Evolutionary conservation across 2,329 filamentous ascomycete genomes (phyloP), one percentile per base, ranked within the genome.

Genomic region (Fusarium gaditjirri): DNA sequence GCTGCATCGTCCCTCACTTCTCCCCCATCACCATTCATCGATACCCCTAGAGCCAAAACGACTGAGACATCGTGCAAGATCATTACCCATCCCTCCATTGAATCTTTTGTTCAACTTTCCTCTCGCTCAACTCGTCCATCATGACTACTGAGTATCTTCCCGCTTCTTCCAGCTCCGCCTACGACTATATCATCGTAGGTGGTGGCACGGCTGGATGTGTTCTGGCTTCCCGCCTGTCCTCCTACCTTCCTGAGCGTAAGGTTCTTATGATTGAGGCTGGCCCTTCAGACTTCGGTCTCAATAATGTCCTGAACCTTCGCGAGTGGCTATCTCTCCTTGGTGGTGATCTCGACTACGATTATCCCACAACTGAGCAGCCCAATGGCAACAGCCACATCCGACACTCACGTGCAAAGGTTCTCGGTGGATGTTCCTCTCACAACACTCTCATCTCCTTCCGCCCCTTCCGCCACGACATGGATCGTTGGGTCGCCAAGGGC

Each of bases 361-460:
- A 97, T 83, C 89, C 89, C 78, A 97, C 94, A 43, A 94, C 91
- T 52, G 94, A 97, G 83, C 94, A 97, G 85, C 94, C 94, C 72
- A 96, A 90, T 84, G 94, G 94, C 79, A 97, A 97, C 86, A 96
- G 93, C 62, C 89, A 94, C 84, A 97, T 97, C 84, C 91, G 94
- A 73, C 94, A 97, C 85, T 97, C 94, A 19, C 92, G 94, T 70
- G 94, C 94, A 72, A 97, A 97, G 86, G 94, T 97, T 42, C 88
- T 97, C 35, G 94, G 94, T 75, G 94, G 94, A 74, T 97, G 94
- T 87, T 97, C 94, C 47, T 95, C 93, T 66, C 94, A 97, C 87
- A 97, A 97, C 84, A 97, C 94, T 25, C 87, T 97, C 77, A 97
- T 97, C 82, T 96, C 93, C 23, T 97, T 97, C 89, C 90, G 94